Evolutionary conservation across 345 rosid species (phyloP).

Genomic region (Arabis alpina): DNA sequence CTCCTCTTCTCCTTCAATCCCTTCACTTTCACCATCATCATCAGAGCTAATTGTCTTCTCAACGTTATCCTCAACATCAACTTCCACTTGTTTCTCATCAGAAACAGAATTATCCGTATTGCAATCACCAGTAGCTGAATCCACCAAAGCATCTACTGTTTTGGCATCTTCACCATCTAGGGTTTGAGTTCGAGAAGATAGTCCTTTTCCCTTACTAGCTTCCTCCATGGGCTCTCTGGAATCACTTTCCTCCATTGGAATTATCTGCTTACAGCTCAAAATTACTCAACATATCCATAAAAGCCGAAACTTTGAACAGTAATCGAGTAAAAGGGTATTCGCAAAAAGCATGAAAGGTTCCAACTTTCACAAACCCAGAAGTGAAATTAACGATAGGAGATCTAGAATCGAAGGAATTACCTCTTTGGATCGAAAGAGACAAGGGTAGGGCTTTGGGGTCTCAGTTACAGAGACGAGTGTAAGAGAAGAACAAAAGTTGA

Average conservation of each 20-base stretch:
- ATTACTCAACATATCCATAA: no score
- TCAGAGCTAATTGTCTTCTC: constrained; percentile 22
- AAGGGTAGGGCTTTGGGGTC: constrained; percentile 28
- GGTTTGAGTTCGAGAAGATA: constrained; percentile 33
- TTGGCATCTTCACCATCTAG: constrained; percentile 29
- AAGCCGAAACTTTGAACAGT: constrained; percentile 2
- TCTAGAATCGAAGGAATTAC: constrained; percentile 10
- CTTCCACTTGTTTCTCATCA: constrained; percentile 10
- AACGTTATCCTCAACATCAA: constrained; percentile 2
- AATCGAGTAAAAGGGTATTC: constrained; percentile 3
- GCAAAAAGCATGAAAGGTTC: background rate
- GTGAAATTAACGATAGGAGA: background rate
- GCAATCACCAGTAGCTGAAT: no score
- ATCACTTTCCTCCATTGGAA: constrained; percentile 30
- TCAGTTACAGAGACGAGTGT: constrained; percentile 34
- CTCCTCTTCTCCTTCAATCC: constrained; percentile 4
- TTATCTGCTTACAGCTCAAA: constrained; percentile 12
- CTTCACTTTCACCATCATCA: constrained; percentile 18
- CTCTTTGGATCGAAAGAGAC: background rate
- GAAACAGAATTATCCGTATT: no score
- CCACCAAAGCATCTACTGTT: constrained; percentile 5
- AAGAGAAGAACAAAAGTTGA: background rate
- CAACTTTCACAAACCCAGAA: background rate
- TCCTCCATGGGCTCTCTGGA: constrained; percentile 31
- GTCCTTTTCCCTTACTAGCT: constrained; percentile 3